phyloP scores from a whole-genome alignment of 1,284 basidiomycete species.

The Microbotryum intermedium region DNA sequence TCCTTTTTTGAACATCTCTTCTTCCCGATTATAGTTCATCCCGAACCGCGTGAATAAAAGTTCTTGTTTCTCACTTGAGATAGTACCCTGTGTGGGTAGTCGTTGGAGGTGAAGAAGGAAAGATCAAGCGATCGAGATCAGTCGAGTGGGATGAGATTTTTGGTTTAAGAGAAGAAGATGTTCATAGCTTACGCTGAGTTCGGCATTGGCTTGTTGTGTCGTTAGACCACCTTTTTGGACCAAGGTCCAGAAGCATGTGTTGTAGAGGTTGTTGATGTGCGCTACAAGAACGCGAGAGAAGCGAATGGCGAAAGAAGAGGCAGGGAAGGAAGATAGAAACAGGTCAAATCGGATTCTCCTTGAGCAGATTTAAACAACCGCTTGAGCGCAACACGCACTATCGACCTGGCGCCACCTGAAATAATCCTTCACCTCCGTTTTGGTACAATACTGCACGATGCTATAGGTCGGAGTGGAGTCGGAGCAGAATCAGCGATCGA shows the following conservation, averaged over 20 bases:
- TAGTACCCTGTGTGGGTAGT: slow-evolving; percentile 56
- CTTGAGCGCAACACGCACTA: slow-evolving; percentile 51
- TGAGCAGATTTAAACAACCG: neutral
- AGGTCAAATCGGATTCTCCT: neutral
- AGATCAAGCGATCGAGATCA: too few species aligned
- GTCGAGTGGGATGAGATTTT: neutral
- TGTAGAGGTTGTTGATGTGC: slow-evolving; percentile 97
- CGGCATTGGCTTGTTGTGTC: slow-evolving; percentile 71
- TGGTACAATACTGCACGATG: slow-evolving; percentile 72
- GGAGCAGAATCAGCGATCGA: too few species aligned
- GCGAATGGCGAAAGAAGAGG: too few species aligned
- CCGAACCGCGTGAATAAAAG: slow-evolving; percentile 71
- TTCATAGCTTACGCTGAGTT: slow-evolving; percentile 54
- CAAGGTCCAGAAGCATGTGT: slow-evolving; percentile 91
- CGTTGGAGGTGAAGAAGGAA: neutral
- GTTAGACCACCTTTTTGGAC: slow-evolving; percentile 68
- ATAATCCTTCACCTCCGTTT: slow-evolving; percentile 73
- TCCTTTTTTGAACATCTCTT: slow-evolving; percentile 72
- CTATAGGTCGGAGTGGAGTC: slow-evolving; percentile 36
- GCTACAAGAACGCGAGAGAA: slow-evolving; percentile 51
- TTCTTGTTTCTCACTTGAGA: slow-evolving; percentile 83
- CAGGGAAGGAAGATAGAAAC: slow-evolving; percentile 18
- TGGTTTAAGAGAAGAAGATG: neutral
- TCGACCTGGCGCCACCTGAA: slow-evolving; percentile 94
- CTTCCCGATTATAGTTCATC: slow-evolving; percentile 78